Evolutionary conservation across 176 grass and related monocot genomes (phyloP), one percentile per base, ranked within the genome.

Genomic region (Aegilops umbellulata): DNA sequence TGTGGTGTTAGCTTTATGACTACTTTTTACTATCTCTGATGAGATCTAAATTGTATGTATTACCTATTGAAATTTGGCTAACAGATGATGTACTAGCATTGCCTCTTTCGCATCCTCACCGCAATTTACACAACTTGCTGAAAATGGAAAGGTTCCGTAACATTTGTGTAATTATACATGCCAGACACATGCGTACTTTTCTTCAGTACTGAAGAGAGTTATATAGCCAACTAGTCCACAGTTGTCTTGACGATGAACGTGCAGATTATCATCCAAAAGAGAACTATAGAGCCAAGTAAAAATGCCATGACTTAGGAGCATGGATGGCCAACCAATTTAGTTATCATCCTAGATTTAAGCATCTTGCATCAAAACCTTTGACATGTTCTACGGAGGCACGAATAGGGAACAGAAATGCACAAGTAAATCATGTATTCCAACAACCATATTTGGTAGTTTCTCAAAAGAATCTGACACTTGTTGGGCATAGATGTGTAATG

Each of bases 101-200:
- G 11, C 44, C 39, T 82, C 34, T 69, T 42, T 17, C 22, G 8
- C 31, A 2, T 25, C 17, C 65, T 32, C 53, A 60, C 42, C 20
- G 3, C 31, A 24, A 0, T 7, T 69, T 69, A 51, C 19, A 60
- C 1, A 65, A 22, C 25, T 29, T 75, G 3, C 39, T 58, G 35
- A 74, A 88, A 53, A 27, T 71, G 19, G 24, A 20, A 61, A 68
- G 60, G 60, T 57, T 53, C 13, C 29, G 35, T 49, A 65, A 91
- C 77, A 80, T 90, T 64, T 77, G 69, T 70, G 74, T 58, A 82
- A 77, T 55, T 65, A 26, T 53, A 38, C 20, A 16, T 74, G 19
- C 12, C 13, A 60, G 63, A 20, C 32, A 13, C 10, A 44, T 61
- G 14, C 17, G 36, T 44, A 82, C 22, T 76, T 20, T 76, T 82